Evolutionary conservation across 306 rosid genomes (phyloP), one percentile per base, ranked within the genome.

Genomic region (Amphicarpaea edgeworthii): DNA sequence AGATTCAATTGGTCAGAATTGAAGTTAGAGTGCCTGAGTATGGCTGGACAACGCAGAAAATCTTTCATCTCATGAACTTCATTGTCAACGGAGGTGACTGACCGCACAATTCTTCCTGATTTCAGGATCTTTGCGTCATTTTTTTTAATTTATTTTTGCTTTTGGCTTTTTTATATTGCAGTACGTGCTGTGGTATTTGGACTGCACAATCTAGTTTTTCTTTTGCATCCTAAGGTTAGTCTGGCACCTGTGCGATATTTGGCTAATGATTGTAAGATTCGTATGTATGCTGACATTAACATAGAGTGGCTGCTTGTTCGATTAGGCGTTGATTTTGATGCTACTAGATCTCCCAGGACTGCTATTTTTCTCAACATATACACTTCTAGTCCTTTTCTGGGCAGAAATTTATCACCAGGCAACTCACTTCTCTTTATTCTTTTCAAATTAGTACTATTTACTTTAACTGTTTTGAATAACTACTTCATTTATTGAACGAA

Each of bases 371-470:
- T 88, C 98, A 12, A 90, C 98, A 8, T 95, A 90, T 79, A 92
- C 98, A 12, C 96, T 95, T 73, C 86, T 95, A 41, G 99, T 87
- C 75, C 97, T 95, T 73, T 95, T 95, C 64, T 95, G 97, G 97
- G 97, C 99, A 53, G 98, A 95, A 85, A 95, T 95, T 73, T 90
- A 95, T 87, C 91, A 92, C 73, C 99, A 95, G 99, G 98, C 85
- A 83, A 84, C 89, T 65, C 34, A 37, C 0, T 72, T 81, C 67
- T 50, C 60, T 49, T 77, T 42, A 19, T 62, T 47, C 40, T 17
- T 42, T 62, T 14, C 7, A 21, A 16, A 8, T 42, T 28, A 28
- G 3, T n/a, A n/a, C n/a, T 72, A n/a, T 75, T 23, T 38, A 41
- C 58, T 60, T 68, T 63, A 34, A 53, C 17, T 51, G 12, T 43